Evolutionary conservation across 768 basidiomycete species (phyloP), one percentile per base, ranked within the genome.

Genomic region (Podaxis pistillaris): DNA sequence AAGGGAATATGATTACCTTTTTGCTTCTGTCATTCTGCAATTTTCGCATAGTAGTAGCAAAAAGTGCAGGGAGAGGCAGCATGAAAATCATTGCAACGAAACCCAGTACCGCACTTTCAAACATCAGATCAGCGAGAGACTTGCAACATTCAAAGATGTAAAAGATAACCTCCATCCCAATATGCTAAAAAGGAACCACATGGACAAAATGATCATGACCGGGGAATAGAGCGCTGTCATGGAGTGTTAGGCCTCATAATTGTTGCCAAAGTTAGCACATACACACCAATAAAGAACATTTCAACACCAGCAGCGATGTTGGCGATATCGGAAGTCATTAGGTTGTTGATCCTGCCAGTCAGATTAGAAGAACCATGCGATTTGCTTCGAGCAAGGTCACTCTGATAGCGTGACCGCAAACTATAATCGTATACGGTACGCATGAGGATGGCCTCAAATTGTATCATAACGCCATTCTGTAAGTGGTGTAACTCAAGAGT

Each of bases 281-380:
- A 46, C 69, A 40, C 33, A 74, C 73, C 17, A 7, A 72, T 33
- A 33, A 69, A 53, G 13, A 79, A 60, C 53, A 81, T 13, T 41
- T 41, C 40, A 28, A 75, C 65, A 13, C 73, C 73, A 22, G 71
- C 72, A 17, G 69, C 67, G 52, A 82, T 79, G 61, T 75, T 75
- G 37, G 62, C 64, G 63, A 80, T 51, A 72, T 93, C 91, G 1
- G 86, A 86, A 7, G 89, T 86, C 37, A 90, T 83, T 5, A 92
- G 74, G 59, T 91, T 93, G 71, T 89, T 93, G 70, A 93, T 86
- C 69, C 85, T 89, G 9, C 92, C 91, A 40, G 86, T 82, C 19
- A 90, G 72, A 68, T 88, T 86, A 8, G 74, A 75, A 11, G 73
- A 70, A 51, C 73, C 74, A 4, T 49, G 64, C 5, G 66, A 50